phyloP scores from a whole-genome alignment of 2,329 filamentous ascomycete genomes.

The Xylariaceae sp. region DNA sequence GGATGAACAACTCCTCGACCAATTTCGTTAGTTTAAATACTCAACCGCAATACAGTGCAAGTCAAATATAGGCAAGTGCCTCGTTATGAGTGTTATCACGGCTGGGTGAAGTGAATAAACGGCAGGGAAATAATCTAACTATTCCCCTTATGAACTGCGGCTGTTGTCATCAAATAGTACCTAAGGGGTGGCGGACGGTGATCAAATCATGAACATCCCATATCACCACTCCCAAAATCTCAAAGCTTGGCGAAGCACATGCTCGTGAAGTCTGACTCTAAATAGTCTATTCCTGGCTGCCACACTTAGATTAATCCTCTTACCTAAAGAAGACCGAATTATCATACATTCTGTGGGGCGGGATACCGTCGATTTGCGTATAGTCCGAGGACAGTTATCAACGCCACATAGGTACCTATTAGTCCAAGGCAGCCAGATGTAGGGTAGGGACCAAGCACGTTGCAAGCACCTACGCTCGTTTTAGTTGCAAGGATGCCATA shows the following conservation, averaged over 20 bases:
- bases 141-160: too few relatives aligned
- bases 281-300: slow-evolving; percentile 3
- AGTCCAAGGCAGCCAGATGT: slow-evolving; percentile 8
- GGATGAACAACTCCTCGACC: too few relatives aligned
- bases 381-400: slow-evolving; percentile 5
- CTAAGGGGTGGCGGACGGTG: not conserved
- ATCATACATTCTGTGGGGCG: slow-evolving; percentile 9
- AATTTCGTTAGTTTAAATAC: too few relatives aligned
- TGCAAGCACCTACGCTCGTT: slow-evolving; percentile 7
- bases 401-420: slow-evolving; percentile 13
- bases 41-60: not conserved
- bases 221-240: slow-evolving; percentile 7
- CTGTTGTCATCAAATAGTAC: too few relatives aligned
- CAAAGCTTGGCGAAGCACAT: slow-evolving; percentile 14
- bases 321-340: slow-evolving; percentile 21
- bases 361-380: slow-evolving; percentile 4
- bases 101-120: too few relatives aligned
- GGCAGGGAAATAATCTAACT: too few relatives aligned
- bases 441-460: slow-evolving; percentile 4
- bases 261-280: slow-evolving; percentile 8
- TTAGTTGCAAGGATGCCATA: not conserved
- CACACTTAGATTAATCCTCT: slow-evolving; percentile 12
- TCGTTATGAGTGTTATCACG: not conserved
- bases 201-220: slow-evolving; percentile 15
- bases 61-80: not conserved